These are phyloP conservation scores for Cephaloascus albidus DNA, from an alignment of 805 yeast genomes.

Conservation along the genomic window DNA sequence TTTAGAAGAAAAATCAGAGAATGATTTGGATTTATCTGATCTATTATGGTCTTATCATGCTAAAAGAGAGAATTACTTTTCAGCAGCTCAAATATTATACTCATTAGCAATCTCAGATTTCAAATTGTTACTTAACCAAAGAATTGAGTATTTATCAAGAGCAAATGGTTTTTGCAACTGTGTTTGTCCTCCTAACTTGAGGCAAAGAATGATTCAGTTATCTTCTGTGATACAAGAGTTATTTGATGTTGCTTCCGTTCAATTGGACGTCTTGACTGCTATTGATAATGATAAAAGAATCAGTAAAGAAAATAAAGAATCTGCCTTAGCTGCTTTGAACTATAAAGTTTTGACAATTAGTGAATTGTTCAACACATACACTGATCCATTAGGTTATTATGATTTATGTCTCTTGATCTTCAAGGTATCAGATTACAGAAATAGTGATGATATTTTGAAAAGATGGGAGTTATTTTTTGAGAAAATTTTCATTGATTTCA, in stretches of 20 bases:
- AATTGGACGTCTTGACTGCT: constrained; percentile 49
- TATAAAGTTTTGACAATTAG: constrained; percentile 60
- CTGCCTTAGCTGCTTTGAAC: constrained; percentile 46
- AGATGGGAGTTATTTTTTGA: constrained; percentile 74
- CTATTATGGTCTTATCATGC: constrained; percentile 86
- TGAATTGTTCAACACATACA: constrained; percentile 76
- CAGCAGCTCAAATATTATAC: constrained; percentile 78
- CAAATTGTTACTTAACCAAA: constrained; percentile 52
- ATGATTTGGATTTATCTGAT: constrained; percentile 67
- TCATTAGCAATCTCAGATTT: constrained; percentile 69
- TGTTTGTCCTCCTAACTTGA: constrained; percentile 62
- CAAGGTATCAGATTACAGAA: constrained; percentile 78
- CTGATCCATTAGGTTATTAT: constrained; percentile 81
- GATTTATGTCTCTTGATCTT: constrained; percentile 73
- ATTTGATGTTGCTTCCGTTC: constrained; percentile 80
- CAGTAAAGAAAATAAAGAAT: constrained; percentile 35
- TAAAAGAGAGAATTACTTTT: constrained; percentile 64
- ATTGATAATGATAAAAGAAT: constrained; percentile 45
- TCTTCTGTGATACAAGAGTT: constrained; percentile 66
- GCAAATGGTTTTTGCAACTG: constrained; percentile 92
- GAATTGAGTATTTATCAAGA: constrained; percentile 83
- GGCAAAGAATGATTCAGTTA: constrained; percentile 69
- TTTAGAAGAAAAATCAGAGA: constrained; percentile 55
- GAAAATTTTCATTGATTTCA: constrained; percentile 23
- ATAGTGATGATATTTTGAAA: constrained; percentile 69